Base-by-base conservation (phyloP, 2,329 filamentous ascomycete species). In the Fusarium mangiferae region DNA sequence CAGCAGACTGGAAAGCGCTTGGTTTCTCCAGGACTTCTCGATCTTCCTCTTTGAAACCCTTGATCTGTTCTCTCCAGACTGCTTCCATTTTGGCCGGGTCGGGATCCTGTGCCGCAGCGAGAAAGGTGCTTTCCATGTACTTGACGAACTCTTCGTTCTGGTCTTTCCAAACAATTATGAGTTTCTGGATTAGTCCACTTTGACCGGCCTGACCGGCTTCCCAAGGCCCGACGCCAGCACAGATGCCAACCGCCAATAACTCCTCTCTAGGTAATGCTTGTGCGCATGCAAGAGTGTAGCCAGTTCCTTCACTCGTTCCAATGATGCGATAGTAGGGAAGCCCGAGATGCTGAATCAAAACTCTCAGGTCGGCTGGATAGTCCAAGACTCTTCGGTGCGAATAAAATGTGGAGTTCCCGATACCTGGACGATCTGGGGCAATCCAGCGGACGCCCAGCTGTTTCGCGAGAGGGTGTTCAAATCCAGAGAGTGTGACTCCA, bases 151-250 rank as follows among this genome's bases (percentile, higher is more conserved):
- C 48, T 15, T 55, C 30, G 17, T 62, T 62, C 11, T 55, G n/a
- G 15, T 36, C 33, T 42, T 33, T 62, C 59, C 59, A 62, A 14
- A 62, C 18, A 20, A 56, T 13, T 2, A 59, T 39, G 0, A 52
- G 13, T 20, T 13, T 18, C 9, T 42, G 33, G 7, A 60, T 7
- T 11, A 2, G 7, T 14, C 38, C 8, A 6, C 7, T 17, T 3
- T 66, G 64, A 2, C 63, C 39, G 0, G 7, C 11, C 5, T 54
- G 44, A 5, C 62, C 64, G 1, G 64, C 62, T 10, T 45, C 39
- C 62, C 61, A 59, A 6, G 20, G 45, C 3, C 62, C 62, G 12
- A 64, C 35, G 20, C 64, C 64, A 10, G 64, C 64, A 4, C 63
- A 67, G 2, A 67, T 24, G 0, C 62, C 62, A 4, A 66, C 44